Evolutionary conservation across 805 yeast genomes (phyloP), one percentile per base, ranked within the genome.

Genomic region (Ogataea allantospora): DNA sequence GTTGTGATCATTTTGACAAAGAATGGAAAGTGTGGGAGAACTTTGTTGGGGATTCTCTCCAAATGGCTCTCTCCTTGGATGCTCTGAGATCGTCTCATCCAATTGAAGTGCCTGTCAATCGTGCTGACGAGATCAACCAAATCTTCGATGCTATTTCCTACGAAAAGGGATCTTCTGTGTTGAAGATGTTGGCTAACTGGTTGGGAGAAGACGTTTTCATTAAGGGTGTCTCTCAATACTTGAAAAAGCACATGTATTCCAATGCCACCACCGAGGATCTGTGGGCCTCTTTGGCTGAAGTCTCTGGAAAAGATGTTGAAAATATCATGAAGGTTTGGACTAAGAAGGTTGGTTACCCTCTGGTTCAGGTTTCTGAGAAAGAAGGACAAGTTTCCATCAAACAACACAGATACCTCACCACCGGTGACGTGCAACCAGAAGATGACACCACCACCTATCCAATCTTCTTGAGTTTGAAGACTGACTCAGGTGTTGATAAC

Each of bases 141-240:
- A 78, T 85, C 19, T 86, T 86, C 55, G 95, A 86, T 56, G 82
- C 82, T 27, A 86, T 86, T 42, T 84, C 95, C 5, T 86, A 86
- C 61, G 69, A 80, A 47, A 86, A 86, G 66, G 95, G 95, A 37
- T 82, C 88, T 4, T 78, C 91, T 18, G 73, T 82, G 11, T 74
- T 86, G 45, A 71, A 80, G 58, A 86, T 86, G 95, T 67, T 85
- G 39, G 78, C 89, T 27, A 75, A 73, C 47, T 78, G 77, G 68
- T 62, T 87, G 38, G 89, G 93, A 33, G 78, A 72, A 44, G 88
- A 80, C 11, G 65, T 60, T 6, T 87, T 86, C 61, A 70, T 86
- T 47, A 71, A 73, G 51, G 95, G 95, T 52, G 88, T 87, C 33
- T 75, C 88, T 25, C 57, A 66, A 40, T 86, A 86, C 60, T 73